Percentiles rank a stretch among this genome's conserved stretches.
Evolutionary conservation across 441 rosid genomes (phyloP).

Genomic region (Eutrema salsugineum): DNA sequence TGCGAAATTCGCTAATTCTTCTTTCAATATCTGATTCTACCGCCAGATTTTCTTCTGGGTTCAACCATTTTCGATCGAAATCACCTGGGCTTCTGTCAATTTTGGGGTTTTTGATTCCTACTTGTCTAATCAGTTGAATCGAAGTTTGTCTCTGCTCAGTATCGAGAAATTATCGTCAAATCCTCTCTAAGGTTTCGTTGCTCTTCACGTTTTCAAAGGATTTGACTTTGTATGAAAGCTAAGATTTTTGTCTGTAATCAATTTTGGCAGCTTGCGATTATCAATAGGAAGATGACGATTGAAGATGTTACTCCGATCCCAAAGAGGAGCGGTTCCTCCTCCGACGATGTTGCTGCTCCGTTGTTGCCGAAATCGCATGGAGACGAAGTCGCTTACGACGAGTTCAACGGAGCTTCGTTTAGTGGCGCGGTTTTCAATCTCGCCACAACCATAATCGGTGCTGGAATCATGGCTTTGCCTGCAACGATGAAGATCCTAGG

Average conservation of each 20-base stretch:
- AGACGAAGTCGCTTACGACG: slow-evolving; percentile 60
- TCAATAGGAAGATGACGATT: slow-evolving; percentile 57
- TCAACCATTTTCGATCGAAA: not conserved
- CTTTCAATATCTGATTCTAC: not conserved
- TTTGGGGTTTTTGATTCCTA: not conserved
- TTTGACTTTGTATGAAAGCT: not conserved
- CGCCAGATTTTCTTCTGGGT: not conserved
- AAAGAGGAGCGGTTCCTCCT: slow-evolving; percentile 38
- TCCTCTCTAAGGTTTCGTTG: slow-evolving; percentile 1
- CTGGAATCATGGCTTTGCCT: slow-evolving; percentile 99
- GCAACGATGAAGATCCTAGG: slow-evolving; percentile 95
- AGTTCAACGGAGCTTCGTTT: slow-evolving; percentile 92
- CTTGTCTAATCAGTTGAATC: not conserved
- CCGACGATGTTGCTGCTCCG: slow-evolving; percentile 63
- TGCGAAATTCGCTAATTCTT: not conserved
- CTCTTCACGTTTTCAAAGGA: not conserved
- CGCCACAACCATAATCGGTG: slow-evolving; percentile 89
- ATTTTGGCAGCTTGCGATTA: not conserved
- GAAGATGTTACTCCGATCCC: slow-evolving; percentile 49
- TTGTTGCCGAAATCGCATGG: slow-evolving; percentile 56
- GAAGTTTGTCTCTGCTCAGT: not conserved
- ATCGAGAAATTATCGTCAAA: not conserved
- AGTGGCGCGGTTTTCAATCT: slow-evolving; percentile 94
- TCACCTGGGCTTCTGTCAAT: slow-evolving; percentile 5
- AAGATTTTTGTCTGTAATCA: not conserved